Percentiles rank a stretch among this genome's conserved stretches.
Conservation (phyloP, 768 basidiomycete species). For the Russula earlei region DNA sequence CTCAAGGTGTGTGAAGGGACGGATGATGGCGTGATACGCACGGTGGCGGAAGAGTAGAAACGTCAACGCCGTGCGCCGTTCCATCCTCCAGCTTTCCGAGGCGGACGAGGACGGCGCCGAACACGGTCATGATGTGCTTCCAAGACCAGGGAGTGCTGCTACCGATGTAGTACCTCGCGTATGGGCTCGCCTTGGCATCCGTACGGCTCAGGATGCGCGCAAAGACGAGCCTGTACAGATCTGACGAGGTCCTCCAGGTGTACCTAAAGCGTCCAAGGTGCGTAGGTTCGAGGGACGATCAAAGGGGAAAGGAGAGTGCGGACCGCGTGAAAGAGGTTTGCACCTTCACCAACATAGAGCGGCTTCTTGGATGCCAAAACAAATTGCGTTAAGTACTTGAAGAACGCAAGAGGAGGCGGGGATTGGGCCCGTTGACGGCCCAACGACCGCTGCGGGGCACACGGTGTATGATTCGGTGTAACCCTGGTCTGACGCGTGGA, state of each 20-base stretch:
- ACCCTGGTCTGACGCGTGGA: slow-evolving; percentile 3
- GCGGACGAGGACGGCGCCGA: neutral
- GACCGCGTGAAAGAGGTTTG: slow-evolving; percentile 10
- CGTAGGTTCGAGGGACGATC: neutral
- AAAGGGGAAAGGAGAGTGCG: neutral
- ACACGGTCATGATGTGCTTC: neutral
- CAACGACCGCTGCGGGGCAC: slow-evolving; percentile 8
- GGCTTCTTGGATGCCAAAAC: neutral
- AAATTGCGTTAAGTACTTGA: neutral
- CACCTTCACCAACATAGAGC: slow-evolving; percentile 7
- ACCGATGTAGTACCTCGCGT: slow-evolving; percentile 12
- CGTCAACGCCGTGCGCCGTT: neutral
- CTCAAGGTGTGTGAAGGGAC: neutral
- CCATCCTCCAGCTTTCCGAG: slow-evolving; percentile 3
- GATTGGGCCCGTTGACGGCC: neutral
- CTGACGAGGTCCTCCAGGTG: slow-evolving; percentile 5
- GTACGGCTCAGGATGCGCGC: neutral
- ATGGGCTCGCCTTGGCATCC: slow-evolving; percentile 7
- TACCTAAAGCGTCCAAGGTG: neutral
- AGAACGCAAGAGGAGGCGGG: slow-evolving; percentile 2
- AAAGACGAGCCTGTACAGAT: slow-evolving; percentile 8
- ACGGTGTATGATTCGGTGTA: slow-evolving; percentile 7
- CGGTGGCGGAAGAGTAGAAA: neutral
- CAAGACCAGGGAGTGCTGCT: neutral
- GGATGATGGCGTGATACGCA: neutral